Evolutionary conservation across 2,329 filamentous ascomycete genomes (phyloP).

Genomic region (Alternaria brassicicola): DNA sequence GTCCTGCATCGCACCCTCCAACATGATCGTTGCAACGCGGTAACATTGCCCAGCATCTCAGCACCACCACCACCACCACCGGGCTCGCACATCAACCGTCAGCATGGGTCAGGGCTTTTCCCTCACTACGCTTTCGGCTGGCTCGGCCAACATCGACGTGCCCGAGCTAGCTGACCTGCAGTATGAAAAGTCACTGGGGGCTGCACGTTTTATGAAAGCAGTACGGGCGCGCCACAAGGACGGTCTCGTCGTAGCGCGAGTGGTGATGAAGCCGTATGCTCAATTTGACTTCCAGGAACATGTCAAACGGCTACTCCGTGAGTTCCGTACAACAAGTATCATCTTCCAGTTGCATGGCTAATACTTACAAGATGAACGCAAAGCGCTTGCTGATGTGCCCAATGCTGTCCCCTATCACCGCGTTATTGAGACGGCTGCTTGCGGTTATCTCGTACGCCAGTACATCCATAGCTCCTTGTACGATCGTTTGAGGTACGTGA

Average conservation of each 20-base stretch:
- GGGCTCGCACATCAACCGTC: slow-evolving; percentile 20
- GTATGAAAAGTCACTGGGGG: slow-evolving; percentile 91
- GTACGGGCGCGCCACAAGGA: slow-evolving; percentile 89
- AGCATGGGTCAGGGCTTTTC: slow-evolving; percentile 97
- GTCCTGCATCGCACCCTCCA: slow-evolving; percentile 17
- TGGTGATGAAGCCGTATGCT: slow-evolving; percentile 89
- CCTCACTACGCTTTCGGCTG: slow-evolving; percentile 86
- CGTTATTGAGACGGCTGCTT: slow-evolving; percentile 87
- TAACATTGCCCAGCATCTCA: slow-evolving; percentile 30
- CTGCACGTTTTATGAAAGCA: slow-evolving; percentile 94
- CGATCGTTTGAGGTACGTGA: slow-evolving; percentile 74
- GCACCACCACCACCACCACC: slow-evolving; percentile 8
- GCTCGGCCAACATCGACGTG: slow-evolving; percentile 90
- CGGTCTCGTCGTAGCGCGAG: slow-evolving; percentile 91
- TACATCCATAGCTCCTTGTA: slow-evolving; percentile 97
- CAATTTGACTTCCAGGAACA: slow-evolving; percentile 81
- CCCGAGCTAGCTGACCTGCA: slow-evolving; percentile 88
- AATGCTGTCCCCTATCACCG: slow-evolving; percentile 92
- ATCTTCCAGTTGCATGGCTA: slow-evolving; percentile 11
- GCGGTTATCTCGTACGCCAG: slow-evolving; percentile 91
- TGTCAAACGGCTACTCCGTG: slow-evolving; percentile 76
- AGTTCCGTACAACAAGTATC: slow-evolving; percentile 36
- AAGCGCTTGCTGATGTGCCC: slow-evolving; percentile 78
- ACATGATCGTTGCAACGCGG: slow-evolving; percentile 37
- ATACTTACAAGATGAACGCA: slow-evolving; percentile 70